Evolutionary conservation across 345 rosid genomes (phyloP).

Genomic region (Eucalyptus curtisii): DNA sequence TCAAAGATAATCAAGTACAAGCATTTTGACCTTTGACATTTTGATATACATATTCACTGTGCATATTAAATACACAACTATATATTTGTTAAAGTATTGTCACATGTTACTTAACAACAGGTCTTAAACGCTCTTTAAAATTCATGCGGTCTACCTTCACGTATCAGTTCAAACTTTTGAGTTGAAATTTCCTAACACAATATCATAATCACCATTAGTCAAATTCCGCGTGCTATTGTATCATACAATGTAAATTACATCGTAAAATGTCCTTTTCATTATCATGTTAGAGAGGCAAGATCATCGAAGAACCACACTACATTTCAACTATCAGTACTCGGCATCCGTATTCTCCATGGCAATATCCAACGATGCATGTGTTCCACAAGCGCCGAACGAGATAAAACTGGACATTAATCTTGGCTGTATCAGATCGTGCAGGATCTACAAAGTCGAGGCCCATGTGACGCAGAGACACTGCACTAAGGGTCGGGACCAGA

Average conservation of each 20-base stretch:
- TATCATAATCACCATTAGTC: too few species aligned
- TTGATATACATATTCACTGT: rapidly evolving
- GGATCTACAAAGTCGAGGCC: neutral
- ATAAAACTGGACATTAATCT: neutral
- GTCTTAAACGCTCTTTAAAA: rapidly evolving
- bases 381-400: neutral
- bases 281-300: neutral
- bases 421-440: neutral
- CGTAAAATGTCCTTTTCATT: neutral
- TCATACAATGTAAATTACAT: neutral
- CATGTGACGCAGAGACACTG: neutral
- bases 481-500: neutral
- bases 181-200: rapidly evolving
- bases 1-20: neutral
- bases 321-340: neutral
- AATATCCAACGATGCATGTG: neutral
- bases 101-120: rapidly evolving
- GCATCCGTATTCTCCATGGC: neutral
- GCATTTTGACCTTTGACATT: neutral
- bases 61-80: neutral
- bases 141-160: too few species aligned
- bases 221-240: too few species aligned
- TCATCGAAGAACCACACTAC: neutral
- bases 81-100: too few species aligned
- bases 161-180: too few species aligned